A percentile compares a stretch with the other conserved stretches of the same genome.
Evolutionary conservation across 352 stramenopile genomes (phyloP).

Genomic region (Plasmopara halstedii): DNA sequence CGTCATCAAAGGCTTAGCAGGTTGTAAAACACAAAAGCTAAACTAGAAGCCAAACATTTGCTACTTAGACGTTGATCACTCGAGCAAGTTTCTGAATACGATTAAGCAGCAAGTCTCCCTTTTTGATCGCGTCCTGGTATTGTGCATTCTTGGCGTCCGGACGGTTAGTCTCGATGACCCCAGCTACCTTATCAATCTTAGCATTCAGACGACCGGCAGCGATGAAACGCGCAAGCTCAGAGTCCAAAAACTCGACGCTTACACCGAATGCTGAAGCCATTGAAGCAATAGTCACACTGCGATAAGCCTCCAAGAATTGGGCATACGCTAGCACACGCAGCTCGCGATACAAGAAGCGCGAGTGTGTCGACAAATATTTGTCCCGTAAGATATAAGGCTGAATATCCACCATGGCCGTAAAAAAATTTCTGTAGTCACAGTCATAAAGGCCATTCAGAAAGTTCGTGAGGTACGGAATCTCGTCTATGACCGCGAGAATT

Average conservation of each 20-base stretch:
- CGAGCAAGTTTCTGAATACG: slow-evolving; percentile 97
- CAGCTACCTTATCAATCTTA: slow-evolving; percentile 99
- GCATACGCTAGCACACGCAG: slow-evolving; percentile 95
- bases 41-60: not conserved
- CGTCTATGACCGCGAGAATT: slow-evolving; percentile 85
- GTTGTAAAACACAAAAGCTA: too few relatives aligned
- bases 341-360: slow-evolving; percentile 93
- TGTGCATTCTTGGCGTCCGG: slow-evolving; percentile 98
- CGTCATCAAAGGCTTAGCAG: too few relatives aligned
- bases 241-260: slow-evolving; percentile 91
- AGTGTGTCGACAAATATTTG: slow-evolving; percentile 91
- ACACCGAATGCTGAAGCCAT: slow-evolving; percentile 98
- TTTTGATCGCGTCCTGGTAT: slow-evolving; percentile 98
- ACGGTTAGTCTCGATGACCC: slow-evolving; percentile 98
- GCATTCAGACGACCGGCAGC: slow-evolving; percentile 93
- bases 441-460: slow-evolving; percentile 95
- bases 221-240: slow-evolving; percentile 97
- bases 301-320: slow-evolving; percentile 98
- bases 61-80: slow-evolving; percentile 90
- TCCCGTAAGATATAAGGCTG: slow-evolving; percentile 84
- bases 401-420: slow-evolving; percentile 87
- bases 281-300: slow-evolving; percentile 92
- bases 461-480: slow-evolving; percentile 74
- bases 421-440: slow-evolving; percentile 97
- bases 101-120: slow-evolving; percentile 98